Base-by-base conservation (phyloP, 306 rosid species). In the Fragaria vesca region DNA sequence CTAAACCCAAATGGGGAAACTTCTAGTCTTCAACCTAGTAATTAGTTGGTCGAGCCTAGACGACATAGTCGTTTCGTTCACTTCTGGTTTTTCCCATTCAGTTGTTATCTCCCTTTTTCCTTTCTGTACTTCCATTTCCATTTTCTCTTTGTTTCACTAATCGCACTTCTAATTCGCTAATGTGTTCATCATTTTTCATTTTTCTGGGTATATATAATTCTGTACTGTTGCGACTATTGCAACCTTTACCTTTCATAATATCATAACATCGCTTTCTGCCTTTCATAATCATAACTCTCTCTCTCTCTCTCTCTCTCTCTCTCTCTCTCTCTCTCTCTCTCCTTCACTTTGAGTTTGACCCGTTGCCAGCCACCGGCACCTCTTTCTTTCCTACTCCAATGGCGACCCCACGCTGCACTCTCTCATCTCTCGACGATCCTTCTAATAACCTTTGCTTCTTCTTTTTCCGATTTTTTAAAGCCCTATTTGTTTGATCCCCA, bases 301-400 rank as follows among this genome's bases (percentile, higher is more conserved):
- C 72, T 66, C 72, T 71, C 76, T 48, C 85, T 76, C 83, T 71
- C 72, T 65, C 72, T 71, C 76, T 48, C 78, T 68, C 67, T 85
- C 73, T n/a, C n/a, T n/a, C n/a, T n/a, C n/a, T n/a, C n/a, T 55
- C 83, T 83, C 75, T 30, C 77, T 74, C 77, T 82, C 77, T 8
- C 87, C 83, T 83, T 87, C 87, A 81, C 90, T 86, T 83, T 94
- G 95, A 92, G 92, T 89, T 89, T 92, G 98, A 94, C 98, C 95
- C 90, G 79, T 86, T 81, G 97, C 93, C 95, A 83, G 96, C 94
- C 90, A 88, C 85, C 88, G 84, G 80, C 86, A 78, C 46, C 85
- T 40, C 84, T 81, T 71, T 87, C 80, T 73, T 78, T 89, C 87
- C 86, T 86, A 82, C 89, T 86, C 81, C 83, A 86, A 81, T 78